Evolutionary conservation across 768 basidiomycete genomes (phyloP).

Genomic region (Hortiboletus campestris): DNA sequence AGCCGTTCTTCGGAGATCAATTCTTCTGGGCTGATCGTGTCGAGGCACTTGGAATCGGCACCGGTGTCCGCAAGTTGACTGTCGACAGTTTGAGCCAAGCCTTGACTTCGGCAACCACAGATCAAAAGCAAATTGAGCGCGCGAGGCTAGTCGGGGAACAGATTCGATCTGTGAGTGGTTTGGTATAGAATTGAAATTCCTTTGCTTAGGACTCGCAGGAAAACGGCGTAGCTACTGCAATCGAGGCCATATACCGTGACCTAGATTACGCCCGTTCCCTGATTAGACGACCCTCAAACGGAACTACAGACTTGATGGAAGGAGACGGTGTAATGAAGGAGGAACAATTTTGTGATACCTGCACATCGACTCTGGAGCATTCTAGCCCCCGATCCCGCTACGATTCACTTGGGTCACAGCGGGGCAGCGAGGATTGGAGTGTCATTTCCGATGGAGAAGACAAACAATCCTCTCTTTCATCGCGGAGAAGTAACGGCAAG

Average conservation of each 20-base stretch:
- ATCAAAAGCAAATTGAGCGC: conserved; percentile 83
- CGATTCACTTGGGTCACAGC: conserved; percentile 55
- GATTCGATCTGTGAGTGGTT: conserved; percentile 66
- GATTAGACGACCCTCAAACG: conserved; percentile 55
- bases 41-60: conserved; percentile 92
- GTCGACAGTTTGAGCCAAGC: conserved; percentile 77
- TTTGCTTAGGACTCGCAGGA: conserved; percentile 53
- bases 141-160: conserved; percentile 83
- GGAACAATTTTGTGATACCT: conserved; percentile 32
- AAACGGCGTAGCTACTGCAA: conserved; percentile 89
- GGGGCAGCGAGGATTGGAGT: conserved; percentile 82
- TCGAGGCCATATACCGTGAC: conserved; percentile 95
- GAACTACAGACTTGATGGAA: conserved; percentile 23
- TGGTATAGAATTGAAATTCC: neutral
- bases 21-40: conserved; percentile 98
- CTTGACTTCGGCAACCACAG: conserved; percentile 76
- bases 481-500: conserved; percentile 42
- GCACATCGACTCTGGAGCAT: conserved; percentile 28
- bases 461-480: conserved; percentile 52
- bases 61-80: conserved; percentile 84
- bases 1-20: conserved; percentile 97
- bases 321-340: conserved; percentile 24
- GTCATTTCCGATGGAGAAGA: conserved; percentile 80
- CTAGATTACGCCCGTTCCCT: conserved; percentile 90
- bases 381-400: conserved; percentile 45